Conservation (phyloP, 176 grass and related monocot genomes). For the Oropetium thomaeum region DNA sequence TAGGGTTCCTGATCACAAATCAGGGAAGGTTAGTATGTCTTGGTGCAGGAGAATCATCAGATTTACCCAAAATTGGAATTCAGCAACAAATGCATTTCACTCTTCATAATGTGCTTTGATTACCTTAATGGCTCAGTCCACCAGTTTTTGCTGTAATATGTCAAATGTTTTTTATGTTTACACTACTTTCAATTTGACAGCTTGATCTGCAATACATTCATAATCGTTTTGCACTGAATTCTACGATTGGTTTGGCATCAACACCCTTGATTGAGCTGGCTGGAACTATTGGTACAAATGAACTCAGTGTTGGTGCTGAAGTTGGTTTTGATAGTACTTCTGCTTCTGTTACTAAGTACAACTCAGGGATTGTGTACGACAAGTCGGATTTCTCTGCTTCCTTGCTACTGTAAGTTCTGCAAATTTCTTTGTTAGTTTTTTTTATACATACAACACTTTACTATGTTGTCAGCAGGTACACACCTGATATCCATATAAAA, state of each 20-base stretch:
- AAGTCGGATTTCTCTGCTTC: slow-evolving; percentile 68
- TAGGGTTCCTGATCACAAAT: slow-evolving; percentile 87
- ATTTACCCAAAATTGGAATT: neutral
- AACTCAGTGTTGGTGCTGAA: slow-evolving; percentile 67
- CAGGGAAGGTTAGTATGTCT: slow-evolving; percentile 63
- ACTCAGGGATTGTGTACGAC: slow-evolving; percentile 73
- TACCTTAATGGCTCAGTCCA: neutral
- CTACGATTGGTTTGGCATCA: slow-evolving; percentile 67
- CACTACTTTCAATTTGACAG: slow-evolving; percentile 31
- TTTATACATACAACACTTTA: neutral
- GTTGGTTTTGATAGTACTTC: slow-evolving; percentile 92
- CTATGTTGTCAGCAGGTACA: neutral
- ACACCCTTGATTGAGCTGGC: slow-evolving; percentile 71
- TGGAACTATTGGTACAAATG: slow-evolving; percentile 52
- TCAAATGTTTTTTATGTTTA: neutral
- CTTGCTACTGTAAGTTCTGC: slow-evolving; percentile 61
- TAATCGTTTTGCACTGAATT: slow-evolving; percentile 57
- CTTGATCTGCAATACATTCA: slow-evolving; percentile 86
- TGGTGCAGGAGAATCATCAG: neutral
- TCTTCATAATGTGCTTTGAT: neutral
- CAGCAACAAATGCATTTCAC: neutral
- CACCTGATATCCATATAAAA: neutral
- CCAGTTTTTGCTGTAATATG: neutral
- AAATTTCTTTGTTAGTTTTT: neutral
- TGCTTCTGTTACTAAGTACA: slow-evolving; percentile 86